These are phyloP conservation scores for Oryza punctata DNA, from an alignment of 176 grass and related monocot species.

Conservation along the genomic window DNA sequence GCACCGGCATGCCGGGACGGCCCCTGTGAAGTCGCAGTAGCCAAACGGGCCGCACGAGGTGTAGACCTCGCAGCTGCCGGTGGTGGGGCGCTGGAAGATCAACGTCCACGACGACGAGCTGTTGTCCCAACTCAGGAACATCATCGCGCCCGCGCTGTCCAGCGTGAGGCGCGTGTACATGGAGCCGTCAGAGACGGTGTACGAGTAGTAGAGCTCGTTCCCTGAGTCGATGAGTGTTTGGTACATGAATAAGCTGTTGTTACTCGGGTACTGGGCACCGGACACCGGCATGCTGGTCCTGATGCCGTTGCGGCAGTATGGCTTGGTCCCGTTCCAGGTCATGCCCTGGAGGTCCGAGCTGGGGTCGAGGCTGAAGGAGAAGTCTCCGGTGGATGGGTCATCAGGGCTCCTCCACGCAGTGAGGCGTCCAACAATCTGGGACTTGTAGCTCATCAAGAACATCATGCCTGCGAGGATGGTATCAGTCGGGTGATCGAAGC, in stretches of 20 bases:
- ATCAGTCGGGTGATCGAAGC: conserved; percentile 34
- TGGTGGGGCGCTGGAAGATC: neutral
- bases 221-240: neutral
- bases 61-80: conserved; percentile 15
- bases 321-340: neutral
- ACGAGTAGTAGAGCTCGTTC: neutral
- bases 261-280: neutral
- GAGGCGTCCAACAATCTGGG: neutral
- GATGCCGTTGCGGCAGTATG: conserved; percentile 6
- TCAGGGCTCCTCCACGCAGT: conserved; percentile 22
- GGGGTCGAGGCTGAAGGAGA: neutral
- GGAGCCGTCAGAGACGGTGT: neutral
- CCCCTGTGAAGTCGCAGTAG: conserved; percentile 25
- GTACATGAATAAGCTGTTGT: neutral
- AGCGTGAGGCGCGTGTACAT: neutral
- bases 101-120: neutral
- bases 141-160: neutral
- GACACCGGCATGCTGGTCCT: neutral
- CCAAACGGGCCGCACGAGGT: conserved; percentile 37
- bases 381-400: conserved; percentile 34
- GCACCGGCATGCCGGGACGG: conserved; percentile 28
- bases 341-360: neutral
- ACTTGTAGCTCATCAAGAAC: neutral
- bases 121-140: neutral
- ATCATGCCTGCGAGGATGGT: conserved; percentile 22